Base-by-base conservation (phyloP, 2,329 filamentous ascomycete species). In the Metarhizium brunneum region DNA sequence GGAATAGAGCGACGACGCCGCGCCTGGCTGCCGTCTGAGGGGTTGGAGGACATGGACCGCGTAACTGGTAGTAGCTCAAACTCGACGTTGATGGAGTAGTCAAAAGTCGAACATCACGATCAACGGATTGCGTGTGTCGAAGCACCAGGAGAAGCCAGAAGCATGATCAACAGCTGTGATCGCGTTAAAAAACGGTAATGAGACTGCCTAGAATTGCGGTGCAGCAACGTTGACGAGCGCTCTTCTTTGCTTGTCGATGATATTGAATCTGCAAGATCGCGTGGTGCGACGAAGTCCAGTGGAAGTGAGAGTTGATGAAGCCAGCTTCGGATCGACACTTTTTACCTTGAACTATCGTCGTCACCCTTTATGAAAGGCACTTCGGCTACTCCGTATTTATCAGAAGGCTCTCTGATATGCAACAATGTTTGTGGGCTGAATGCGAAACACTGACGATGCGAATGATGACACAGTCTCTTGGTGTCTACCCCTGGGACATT, bases 1-100 rank as follows among this genome's bases (percentile, higher is more conserved):
- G 87, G 87, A 72, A 94, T 92, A 59, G 86, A 85, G 64, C 61
- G 66, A 47, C 61, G 61, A 54, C 62, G 65, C 56, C 62, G 64
- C 52, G 56, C 57, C 55, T 62, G 58, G 57, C 62, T 61, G 61
- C 61, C 61, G 49, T 65, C 64, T 47, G 61, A 62, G 54, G 57
- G 56, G 52, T 66, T 58, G 35, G 67, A 66, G 57, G 68, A 64
- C 69, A 71, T 71, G 51, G 58, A 56, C 25, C 32, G 10, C 13
- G 42, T 30, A 50, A 48, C 14, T 35, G 30, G 43, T 42, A 11
- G 30, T 32, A 11, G 50, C 13, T 53, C 40, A 35, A 32, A 50
- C 25, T 43, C 29, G 16, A 36, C n/a, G 35, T 50, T 18, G 43
- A 42, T 53, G 43, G 43, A 29, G 36, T 52, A 36, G 11, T 10